phyloP scores from a whole-genome alignment of 108 stramenopile genomes.

The Cylindrotheca closterium region DNA sequence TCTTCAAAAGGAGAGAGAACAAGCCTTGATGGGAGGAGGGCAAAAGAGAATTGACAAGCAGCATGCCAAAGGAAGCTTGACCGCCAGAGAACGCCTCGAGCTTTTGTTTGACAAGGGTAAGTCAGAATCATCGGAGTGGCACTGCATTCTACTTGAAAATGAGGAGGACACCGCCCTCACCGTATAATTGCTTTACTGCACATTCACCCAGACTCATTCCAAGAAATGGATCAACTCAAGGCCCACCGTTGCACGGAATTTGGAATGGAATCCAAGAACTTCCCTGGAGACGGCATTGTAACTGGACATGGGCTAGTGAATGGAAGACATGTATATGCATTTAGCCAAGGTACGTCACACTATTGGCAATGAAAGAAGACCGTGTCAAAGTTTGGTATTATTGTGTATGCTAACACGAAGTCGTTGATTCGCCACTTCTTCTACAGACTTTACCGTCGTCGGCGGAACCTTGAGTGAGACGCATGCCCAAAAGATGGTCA shows the following conservation, averaged over 20 bases:
- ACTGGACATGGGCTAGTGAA: conserved; percentile 66
- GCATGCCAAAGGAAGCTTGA: conserved; percentile 95
- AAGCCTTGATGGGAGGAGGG: conserved; percentile 90
- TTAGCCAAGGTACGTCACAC: conserved; percentile 49
- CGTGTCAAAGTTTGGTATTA: background rate
- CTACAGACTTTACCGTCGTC: conserved; percentile 97
- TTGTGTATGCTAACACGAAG: background rate
- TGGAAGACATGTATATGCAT: conserved; percentile 87
- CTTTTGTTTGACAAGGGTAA: conserved; percentile 87
- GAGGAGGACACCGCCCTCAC: too few species aligned
- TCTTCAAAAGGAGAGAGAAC: conserved; percentile 52
- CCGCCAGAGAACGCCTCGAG: conserved; percentile 93
- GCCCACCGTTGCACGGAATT: conserved; percentile 97
- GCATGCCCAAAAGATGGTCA: conserved; percentile 98
- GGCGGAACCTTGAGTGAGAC: conserved; percentile 96
- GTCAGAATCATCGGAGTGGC: background rate
- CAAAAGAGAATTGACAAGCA: conserved; percentile 74
- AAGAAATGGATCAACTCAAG: conserved; percentile 94
- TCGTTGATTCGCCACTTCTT: conserved; percentile 49
- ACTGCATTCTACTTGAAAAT: too few species aligned
- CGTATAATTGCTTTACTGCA: too few species aligned
- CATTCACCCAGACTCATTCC: conserved; percentile 68
- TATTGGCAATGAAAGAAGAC: too few species aligned
- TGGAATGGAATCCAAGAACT: conserved; percentile 82
- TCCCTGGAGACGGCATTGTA: conserved; percentile 97